A percentile compares a stretch with the other conserved stretches of the same genome.
Conservation (phyloP, 2,329 filamentous ascomycete genomes). For the Fusarium nanum region DNA sequence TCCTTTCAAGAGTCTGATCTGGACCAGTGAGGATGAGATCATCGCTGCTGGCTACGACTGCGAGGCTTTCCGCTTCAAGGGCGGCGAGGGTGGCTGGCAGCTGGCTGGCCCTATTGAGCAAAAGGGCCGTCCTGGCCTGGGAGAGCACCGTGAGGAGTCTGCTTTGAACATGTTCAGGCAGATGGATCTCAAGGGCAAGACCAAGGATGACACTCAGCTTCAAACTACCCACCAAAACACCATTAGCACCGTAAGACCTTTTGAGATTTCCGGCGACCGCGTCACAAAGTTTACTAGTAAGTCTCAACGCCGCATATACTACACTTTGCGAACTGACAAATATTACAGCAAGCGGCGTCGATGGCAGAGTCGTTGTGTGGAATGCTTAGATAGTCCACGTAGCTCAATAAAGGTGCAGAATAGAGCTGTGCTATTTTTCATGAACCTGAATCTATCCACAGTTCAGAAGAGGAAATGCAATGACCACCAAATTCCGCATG, state of each 20-base stretch:
- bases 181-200: conserved; percentile 97
- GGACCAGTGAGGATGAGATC: conserved; percentile 92
- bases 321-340: conserved; percentile 43
- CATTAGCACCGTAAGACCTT: conserved; percentile 84
- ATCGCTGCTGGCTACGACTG: conserved; percentile 93
- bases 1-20: conserved; percentile 92
- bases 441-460: neutral
- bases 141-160: conserved; percentile 82
- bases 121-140: conserved; percentile 72
- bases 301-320: conserved; percentile 51
- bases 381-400: conserved; percentile 60
- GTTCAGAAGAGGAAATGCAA: neutral
- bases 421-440: conserved; percentile 1
- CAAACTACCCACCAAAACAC: conserved; percentile 98
- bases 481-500: neutral
- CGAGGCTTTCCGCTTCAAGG: conserved; percentile 90
- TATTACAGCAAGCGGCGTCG: conserved; percentile 77
- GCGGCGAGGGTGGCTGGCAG: conserved; percentile 83
- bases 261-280: conserved; percentile 71
- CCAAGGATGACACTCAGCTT: conserved; percentile 90
- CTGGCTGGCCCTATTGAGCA: conserved; percentile 83
- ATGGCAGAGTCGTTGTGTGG: conserved; percentile 86
- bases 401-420: neutral
- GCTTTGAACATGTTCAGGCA: conserved; percentile 98
- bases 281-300: conserved; percentile 89